Evolutionary conservation across 2,329 filamentous ascomycete species (phyloP).

Genomic region (Clonostachys rosea): DNA sequence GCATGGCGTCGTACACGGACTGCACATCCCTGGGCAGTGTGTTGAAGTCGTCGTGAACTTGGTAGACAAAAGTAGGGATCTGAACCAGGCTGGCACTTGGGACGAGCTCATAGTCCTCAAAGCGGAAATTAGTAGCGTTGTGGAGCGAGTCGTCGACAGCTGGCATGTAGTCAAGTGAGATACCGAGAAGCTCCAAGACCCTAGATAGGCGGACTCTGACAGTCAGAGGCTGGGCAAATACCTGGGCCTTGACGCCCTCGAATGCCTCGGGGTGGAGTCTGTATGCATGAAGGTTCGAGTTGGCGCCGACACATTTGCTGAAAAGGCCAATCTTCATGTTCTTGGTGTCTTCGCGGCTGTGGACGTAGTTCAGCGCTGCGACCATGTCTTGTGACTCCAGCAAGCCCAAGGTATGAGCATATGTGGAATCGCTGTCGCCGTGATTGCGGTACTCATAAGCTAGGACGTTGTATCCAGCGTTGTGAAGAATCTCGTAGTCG

Average conservation of each 20-base stretch:
- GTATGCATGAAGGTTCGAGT: slow-evolving; percentile 3
- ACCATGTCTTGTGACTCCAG: slow-evolving; percentile 4
- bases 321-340: slow-evolving; percentile 2
- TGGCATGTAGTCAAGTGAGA: too few relatives aligned
- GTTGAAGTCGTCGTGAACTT: too few relatives aligned
- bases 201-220: too few relatives aligned
- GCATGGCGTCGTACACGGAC: neutral
- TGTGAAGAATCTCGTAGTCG: slow-evolving; percentile 5
- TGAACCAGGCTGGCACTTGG: too few relatives aligned
- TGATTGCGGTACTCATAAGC: slow-evolving; percentile 23
- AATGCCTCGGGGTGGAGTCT: slow-evolving; percentile 1
- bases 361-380: slow-evolving; percentile 2
- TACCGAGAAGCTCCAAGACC: too few relatives aligned
- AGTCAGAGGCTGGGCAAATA: slow-evolving; percentile 3
- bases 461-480: slow-evolving; percentile 4
- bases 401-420: neutral
- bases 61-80: too few relatives aligned
- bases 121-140: too few relatives aligned
- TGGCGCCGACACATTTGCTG: slow-evolving; percentile 3
- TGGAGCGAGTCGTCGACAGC: too few relatives aligned
- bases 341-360: slow-evolving; percentile 1
- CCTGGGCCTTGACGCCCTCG: slow-evolving; percentile 1
- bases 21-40: too few relatives aligned
- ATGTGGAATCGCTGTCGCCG: slow-evolving; percentile 1
- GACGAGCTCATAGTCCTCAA: too few relatives aligned